These are phyloP conservation scores for Grosmannia clavigera DNA, from an alignment of 2,329 filamentous ascomycete genomes.

Conservation along the genomic window DNA sequence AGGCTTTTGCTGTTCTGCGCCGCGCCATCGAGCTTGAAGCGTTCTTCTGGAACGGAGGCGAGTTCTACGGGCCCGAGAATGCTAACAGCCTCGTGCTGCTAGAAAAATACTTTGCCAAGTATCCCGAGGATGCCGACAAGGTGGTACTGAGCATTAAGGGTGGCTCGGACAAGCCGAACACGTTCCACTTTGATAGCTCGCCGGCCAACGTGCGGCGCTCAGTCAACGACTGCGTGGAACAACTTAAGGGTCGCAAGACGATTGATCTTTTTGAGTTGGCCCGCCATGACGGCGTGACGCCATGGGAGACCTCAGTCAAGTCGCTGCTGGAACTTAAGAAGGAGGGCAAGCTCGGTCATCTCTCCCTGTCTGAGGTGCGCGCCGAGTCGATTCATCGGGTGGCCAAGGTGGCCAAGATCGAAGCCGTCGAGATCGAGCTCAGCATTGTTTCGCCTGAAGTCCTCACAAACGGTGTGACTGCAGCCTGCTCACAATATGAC, in stretches of 20 bases:
- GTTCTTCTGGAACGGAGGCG: constrained; percentile 49
- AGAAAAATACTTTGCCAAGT: constrained; percentile 47
- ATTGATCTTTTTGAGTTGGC: constrained; percentile 50
- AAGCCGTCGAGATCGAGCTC: constrained; percentile 41
- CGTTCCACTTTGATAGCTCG: constrained; percentile 33
- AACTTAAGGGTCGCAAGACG: constrained; percentile 38
- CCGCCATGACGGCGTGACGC: constrained; percentile 38
- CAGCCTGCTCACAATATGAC: constrained; percentile 33
- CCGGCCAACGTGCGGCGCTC: constrained; percentile 41
- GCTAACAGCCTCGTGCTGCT: constrained; percentile 47
- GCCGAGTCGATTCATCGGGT: constrained; percentile 24
- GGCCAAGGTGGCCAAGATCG: constrained; percentile 27
- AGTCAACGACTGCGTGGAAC: constrained; percentile 41
- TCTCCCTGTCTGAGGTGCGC: constrained; percentile 34
- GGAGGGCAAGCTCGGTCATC: constrained; percentile 29
- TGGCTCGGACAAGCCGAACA: constrained; percentile 17
- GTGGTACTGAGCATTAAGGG: constrained; percentile 53
- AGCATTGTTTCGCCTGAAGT: constrained; percentile 36
- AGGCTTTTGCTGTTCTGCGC: constrained; percentile 42
- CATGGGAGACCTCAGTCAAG: constrained; percentile 30
- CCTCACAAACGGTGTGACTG: constrained; percentile 37
- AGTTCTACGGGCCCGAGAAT: constrained; percentile 50
- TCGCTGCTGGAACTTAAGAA: constrained; percentile 37
- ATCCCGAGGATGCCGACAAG: constrained; percentile 51
- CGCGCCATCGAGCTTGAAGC: constrained; percentile 31